A percentile compares a stretch with the other conserved stretches of the same genome.
Evolutionary conservation across 2,329 filamentous ascomycete genomes (phyloP).

Genomic region (Fusarium stilboides): DNA sequence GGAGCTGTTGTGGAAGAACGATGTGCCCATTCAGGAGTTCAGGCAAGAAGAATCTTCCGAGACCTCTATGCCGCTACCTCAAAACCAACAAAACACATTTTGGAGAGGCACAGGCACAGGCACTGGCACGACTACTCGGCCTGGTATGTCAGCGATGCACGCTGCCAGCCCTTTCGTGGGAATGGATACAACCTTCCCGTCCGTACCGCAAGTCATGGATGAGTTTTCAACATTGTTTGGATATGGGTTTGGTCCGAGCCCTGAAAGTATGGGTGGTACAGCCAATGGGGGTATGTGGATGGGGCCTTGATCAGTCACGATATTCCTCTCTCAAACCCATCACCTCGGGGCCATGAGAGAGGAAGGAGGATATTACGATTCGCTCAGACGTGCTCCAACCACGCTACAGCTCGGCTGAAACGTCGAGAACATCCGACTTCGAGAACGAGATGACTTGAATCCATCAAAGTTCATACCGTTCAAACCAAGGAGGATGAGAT

Average conservation of each 20-base stretch:
- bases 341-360: constrained; percentile 7
- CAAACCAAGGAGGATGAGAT: neutral
- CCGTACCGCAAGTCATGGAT: constrained; percentile 58
- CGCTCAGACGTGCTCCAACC: neutral
- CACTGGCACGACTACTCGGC: constrained; percentile 41
- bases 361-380: constrained; percentile 20
- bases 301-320: constrained; percentile 44
- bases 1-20: constrained; percentile 65
- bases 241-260: constrained; percentile 52
- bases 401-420: constrained; percentile 7
- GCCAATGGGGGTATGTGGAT: constrained; percentile 49
- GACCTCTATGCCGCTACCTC: constrained; percentile 43
- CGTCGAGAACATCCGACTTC: constrained; percentile 1
- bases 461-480: neutral
- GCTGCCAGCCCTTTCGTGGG: constrained; percentile 56
- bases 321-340: constrained; percentile 4
- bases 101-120: constrained; percentile 38
- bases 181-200: constrained; percentile 56
- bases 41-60: constrained; percentile 46
- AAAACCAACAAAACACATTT: constrained; percentile 42
- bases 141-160: constrained; percentile 48
- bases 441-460: neutral
- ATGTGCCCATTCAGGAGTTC: constrained; percentile 49
- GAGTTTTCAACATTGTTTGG: constrained; percentile 56
- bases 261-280: constrained; percentile 49